Conservation (phyloP, 2,329 filamentous ascomycete species). For the Penicillium rolfsii region DNA sequence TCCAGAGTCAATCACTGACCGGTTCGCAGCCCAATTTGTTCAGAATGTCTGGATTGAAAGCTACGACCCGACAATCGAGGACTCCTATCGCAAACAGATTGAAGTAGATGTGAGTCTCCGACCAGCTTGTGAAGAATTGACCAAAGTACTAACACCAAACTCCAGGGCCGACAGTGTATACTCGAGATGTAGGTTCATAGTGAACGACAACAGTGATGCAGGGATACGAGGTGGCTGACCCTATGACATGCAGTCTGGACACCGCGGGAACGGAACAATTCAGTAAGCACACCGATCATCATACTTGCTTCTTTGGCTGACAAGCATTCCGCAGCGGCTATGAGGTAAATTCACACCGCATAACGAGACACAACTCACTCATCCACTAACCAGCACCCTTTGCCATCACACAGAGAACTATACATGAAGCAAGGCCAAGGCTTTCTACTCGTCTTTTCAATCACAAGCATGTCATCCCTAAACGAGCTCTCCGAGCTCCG, state of each 20-base stretch:
- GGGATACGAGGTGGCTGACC: constrained; percentile 1
- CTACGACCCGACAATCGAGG: constrained; percentile 86
- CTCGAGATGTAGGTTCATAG: constrained; percentile 73
- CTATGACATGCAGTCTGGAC: constrained; percentile 64
- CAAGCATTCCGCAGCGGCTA: constrained; percentile 50
- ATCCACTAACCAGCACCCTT: constrained; percentile 27
- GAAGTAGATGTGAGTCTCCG: constrained; percentile 77
- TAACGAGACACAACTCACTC: neutral
- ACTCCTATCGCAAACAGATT: constrained; percentile 85
- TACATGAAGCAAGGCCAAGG: constrained; percentile 95
- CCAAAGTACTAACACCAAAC: neutral
- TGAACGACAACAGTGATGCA: neutral
- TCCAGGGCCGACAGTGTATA: constrained; percentile 80
- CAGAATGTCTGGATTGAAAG: constrained; percentile 94
- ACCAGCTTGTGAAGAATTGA: neutral
- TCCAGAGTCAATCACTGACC: constrained; percentile 17
- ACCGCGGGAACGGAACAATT: constrained; percentile 93
- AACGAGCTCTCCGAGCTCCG: constrained; percentile 78
- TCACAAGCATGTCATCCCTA: constrained; percentile 81
- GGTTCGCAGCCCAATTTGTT: constrained; percentile 76
- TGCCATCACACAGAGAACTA: constrained; percentile 61
- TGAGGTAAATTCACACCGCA: constrained; percentile 52
- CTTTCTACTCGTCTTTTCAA: constrained; percentile 89
- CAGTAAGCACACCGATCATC: constrained; percentile 60
- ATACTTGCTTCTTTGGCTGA: constrained; percentile 21